These are phyloP conservation scores for Vigna unguiculata DNA, from an alignment of 306 rosid species.

Conservation along the genomic window DNA sequence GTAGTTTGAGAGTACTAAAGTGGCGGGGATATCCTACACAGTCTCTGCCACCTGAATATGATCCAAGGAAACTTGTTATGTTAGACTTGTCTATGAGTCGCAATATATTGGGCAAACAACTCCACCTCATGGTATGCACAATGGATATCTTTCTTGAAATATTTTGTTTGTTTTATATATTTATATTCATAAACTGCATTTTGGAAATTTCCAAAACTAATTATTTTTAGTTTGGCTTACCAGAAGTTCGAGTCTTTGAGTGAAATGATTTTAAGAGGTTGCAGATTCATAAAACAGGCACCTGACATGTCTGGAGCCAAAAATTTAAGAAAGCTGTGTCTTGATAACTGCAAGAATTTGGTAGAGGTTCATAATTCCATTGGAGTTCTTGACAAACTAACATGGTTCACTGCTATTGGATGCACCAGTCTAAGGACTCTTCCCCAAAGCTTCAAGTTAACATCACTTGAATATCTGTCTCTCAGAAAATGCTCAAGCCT, in stretches of 20 bases:
- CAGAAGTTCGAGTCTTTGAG: constrained; percentile 29
- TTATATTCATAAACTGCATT: background rate
- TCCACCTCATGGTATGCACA: background rate
- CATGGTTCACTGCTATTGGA: constrained; percentile 5
- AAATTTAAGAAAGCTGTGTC: constrained; percentile 7
- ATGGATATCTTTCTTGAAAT: background rate
- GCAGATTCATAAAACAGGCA: constrained; percentile 6
- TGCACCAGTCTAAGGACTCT: constrained; percentile 27
- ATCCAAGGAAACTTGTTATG: constrained; percentile 11
- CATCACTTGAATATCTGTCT: constrained; percentile 15
- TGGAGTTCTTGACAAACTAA: constrained; percentile 25
- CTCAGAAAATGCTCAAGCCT: constrained; percentile 18
- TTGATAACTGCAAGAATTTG: constrained; percentile 30
- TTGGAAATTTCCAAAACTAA: background rate
- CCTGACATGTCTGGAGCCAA: constrained; percentile 38
- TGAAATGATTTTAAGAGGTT: constrained; percentile 10
- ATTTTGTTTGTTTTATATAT: background rate
- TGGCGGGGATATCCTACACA: constrained; percentile 28
- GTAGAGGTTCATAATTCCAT: constrained; percentile 29
- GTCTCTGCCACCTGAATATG: constrained; percentile 25
- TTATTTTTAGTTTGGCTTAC: background rate
- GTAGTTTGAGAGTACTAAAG: constrained; percentile 26
- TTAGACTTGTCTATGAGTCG: constrained; percentile 30
- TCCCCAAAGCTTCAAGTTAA: background rate
- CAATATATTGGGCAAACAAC: constrained; percentile 1